phyloP scores from a whole-genome alignment of 2,329 filamentous ascomycete species.

The Exophiala sideris region DNA sequence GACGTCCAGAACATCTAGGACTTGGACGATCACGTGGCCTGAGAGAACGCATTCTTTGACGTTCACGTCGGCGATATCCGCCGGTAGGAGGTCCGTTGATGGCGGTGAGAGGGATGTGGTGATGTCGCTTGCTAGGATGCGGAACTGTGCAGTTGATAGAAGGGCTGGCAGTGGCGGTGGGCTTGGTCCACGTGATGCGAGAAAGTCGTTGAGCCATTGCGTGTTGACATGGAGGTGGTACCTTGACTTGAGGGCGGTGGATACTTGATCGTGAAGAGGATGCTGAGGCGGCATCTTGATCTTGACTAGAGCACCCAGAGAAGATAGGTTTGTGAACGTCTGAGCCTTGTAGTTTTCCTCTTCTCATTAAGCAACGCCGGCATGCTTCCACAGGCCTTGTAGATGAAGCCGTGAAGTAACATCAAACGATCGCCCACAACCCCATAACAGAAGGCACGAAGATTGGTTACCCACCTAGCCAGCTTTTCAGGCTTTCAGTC shows the following conservation, averaged over 20 bases:
- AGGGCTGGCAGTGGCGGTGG: slow-evolving; percentile 61
- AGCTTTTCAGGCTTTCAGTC: too few relatives aligned
- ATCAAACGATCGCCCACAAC: too few relatives aligned
- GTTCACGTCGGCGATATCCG: slow-evolving; percentile 52
- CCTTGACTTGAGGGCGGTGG: slow-evolving; percentile 17
- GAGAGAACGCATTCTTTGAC: slow-evolving; percentile 56
- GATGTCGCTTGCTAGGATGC: slow-evolving; percentile 75
- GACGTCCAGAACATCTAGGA: slow-evolving; percentile 83
- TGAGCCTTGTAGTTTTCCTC: background rate
- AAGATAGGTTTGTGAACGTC: background rate
- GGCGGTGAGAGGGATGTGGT: slow-evolving; percentile 53
- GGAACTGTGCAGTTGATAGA: slow-evolving; percentile 74
- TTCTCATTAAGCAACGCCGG: background rate
- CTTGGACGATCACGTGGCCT: slow-evolving; percentile 69
- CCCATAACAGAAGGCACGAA: too few relatives aligned
- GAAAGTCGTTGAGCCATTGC: slow-evolving; percentile 50
- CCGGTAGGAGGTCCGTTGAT: slow-evolving; percentile 54
- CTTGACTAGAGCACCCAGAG: background rate
- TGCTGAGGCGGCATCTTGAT: slow-evolving; percentile 11
- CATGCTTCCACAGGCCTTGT: too few relatives aligned
- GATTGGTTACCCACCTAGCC: too few relatives aligned
- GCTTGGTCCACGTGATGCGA: slow-evolving; percentile 53
- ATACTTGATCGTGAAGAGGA: slow-evolving; percentile 16
- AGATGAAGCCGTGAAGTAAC: too few relatives aligned
- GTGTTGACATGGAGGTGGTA: slow-evolving; percentile 28